Evolutionary conservation across 768 basidiomycete genomes (phyloP).

Genomic region (Boletus patriciae): DNA sequence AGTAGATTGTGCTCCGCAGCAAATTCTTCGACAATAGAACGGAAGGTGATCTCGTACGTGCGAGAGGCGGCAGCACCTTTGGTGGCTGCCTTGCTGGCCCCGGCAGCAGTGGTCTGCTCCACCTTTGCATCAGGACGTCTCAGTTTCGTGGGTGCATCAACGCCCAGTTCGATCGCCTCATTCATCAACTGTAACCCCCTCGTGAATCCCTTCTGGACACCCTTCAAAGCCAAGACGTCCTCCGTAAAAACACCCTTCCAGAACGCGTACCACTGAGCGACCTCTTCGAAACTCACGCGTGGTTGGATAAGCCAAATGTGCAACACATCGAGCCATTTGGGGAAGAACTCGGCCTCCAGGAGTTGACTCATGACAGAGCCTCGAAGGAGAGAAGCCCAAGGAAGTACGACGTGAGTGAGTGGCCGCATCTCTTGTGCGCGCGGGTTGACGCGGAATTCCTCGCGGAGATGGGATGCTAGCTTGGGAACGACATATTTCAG

Average conservation of each 20-base stretch:
- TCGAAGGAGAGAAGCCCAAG: conserved; percentile 75
- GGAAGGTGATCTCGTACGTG: conserved; percentile 86
- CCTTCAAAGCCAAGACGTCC: conserved; percentile 59
- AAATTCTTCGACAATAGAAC: conserved; percentile 88
- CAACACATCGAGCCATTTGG: conserved; percentile 92
- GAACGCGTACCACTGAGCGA: conserved; percentile 88
- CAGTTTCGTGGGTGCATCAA: conserved; percentile 66
- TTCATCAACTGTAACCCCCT: conserved; percentile 93
- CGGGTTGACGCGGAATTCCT: conserved; percentile 89
- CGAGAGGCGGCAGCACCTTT: conserved; percentile 46
- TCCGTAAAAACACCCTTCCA: conserved; percentile 85
- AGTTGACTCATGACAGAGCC: conserved; percentile 78
- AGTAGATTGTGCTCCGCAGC: conserved; percentile 84
- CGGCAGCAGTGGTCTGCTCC: conserved; percentile 40
- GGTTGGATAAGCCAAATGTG: conserved; percentile 94
- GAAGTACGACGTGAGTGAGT: conserved; percentile 63
- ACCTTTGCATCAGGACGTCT: conserved; percentile 63
- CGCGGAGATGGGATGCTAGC: conserved; percentile 76
- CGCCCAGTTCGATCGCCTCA: conserved; percentile 83
- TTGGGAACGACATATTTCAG: conserved; percentile 93
- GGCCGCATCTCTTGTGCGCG: conserved; percentile 86
- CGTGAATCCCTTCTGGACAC: conserved; percentile 78
- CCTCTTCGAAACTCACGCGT: conserved; percentile 84
- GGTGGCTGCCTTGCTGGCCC: conserved; percentile 31
- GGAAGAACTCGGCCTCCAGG: conserved; percentile 91